Evolutionary conservation across 2,329 filamentous ascomycete species (phyloP), one percentile per base, ranked within the genome.

Genomic region (Aureobasidium mangrovei): DNA sequence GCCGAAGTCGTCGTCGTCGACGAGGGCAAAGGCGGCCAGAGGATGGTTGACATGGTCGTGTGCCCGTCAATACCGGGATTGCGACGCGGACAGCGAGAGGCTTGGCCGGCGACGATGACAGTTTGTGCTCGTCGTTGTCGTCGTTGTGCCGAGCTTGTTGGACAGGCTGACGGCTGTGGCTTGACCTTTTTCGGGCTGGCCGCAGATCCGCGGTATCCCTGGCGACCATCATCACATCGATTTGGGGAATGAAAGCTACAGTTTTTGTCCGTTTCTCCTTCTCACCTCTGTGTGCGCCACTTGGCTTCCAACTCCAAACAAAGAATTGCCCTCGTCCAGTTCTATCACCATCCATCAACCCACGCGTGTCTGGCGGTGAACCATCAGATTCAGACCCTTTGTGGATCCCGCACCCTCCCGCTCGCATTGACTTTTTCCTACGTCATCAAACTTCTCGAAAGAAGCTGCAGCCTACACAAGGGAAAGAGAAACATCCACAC

Each of bases 21-120:
- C 32, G 72, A 68, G 24, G 76, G 67, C 38, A 82, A 73, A 52
- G 78, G 75, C 56, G 81, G 81, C 71, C 81, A 84, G 52, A 81
- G 74, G 65, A 78, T 76, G 41, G 80, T 79, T 18, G 81, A 80
- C 81, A 84, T 84, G 47, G 26, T 52, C 31, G 5, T 39, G 32
- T 8, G 18, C 18, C 18, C 18, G 18, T 18, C 18, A 18, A 18
- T 18, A 42, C n/a, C 36, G 27, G 18, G 4, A 36, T 10, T 33
- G 29, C 18, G 43, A 31, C 10, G 31, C 28, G 43, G 26, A 35
- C n/a, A 45, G 7, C 45, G 33, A 39, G 31, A 36, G 46, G 27
- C 40, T 31, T 28, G 27, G 36, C 46, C 26, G 46, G 31, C 35
- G 36, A 35, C 18, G 18, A 18, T 18, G 18, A 18, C 18, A 18